These are phyloP conservation scores for Colletotrichum horii DNA, from an alignment of 2,329 filamentous ascomycete genomes.

Conservation along the genomic window DNA sequence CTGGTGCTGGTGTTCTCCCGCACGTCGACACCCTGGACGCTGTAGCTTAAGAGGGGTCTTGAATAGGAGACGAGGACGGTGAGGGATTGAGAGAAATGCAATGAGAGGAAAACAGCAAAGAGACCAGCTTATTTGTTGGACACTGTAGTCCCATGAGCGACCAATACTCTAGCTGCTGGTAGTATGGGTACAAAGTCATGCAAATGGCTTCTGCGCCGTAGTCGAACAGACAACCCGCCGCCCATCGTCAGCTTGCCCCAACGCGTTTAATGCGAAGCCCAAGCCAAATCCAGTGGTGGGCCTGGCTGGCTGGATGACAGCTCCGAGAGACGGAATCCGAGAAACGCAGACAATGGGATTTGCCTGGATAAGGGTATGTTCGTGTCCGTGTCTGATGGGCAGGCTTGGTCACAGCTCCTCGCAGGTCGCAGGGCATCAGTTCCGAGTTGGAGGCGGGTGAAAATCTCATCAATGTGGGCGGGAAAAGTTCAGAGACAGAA, in stretches of 20 bases:
- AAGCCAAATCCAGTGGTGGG: neutral
- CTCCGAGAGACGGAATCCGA: slow-evolving; percentile 5
- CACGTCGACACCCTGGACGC: slow-evolving; percentile 7
- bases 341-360: neutral
- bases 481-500: neutral
- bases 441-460: slow-evolving; percentile 4
- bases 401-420: slow-evolving; percentile 16
- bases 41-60: slow-evolving; percentile 7
- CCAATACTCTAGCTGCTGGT: slow-evolving; percentile 35
- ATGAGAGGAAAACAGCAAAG: slow-evolving; percentile 5
- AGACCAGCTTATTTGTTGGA: slow-evolving; percentile 28
- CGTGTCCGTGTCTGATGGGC: slow-evolving; percentile 14
- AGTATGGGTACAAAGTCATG: slow-evolving; percentile 51
- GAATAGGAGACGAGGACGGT: neutral
- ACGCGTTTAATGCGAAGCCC: slow-evolving; percentile 28
- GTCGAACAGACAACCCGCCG: slow-evolving; percentile 22
- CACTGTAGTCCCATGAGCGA: slow-evolving; percentile 32
- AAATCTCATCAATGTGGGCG: neutral
- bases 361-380: neutral
- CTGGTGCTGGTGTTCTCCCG: slow-evolving; percentile 18
- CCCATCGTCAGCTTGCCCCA: slow-evolving; percentile 29
- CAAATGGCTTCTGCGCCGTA: slow-evolving; percentile 34
- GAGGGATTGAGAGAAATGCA: neutral
- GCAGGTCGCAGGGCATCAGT: neutral
- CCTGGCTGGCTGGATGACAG: slow-evolving; percentile 14